Conservation (phyloP, 2,329 filamentous ascomycete genomes). For the Cryphonectria radicalis region DNA sequence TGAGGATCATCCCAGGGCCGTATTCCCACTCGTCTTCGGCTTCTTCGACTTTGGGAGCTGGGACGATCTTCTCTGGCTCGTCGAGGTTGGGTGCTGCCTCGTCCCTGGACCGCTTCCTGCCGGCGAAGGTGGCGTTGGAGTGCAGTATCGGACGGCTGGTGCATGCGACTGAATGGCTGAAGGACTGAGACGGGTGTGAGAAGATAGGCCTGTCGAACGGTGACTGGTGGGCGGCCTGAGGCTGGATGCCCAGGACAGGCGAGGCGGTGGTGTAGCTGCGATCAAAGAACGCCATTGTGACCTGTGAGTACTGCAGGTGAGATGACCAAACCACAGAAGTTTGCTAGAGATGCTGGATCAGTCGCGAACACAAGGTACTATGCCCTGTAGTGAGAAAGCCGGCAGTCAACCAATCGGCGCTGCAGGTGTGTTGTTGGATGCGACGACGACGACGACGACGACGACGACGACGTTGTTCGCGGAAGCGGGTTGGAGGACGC, state of each 20-base stretch:
- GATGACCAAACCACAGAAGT: constrained; percentile 30
- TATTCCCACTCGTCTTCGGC: constrained; percentile 70
- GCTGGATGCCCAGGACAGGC: constrained; percentile 53
- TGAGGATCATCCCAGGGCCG: constrained; percentile 73
- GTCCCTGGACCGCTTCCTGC: constrained; percentile 77
- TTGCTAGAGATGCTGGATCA: constrained; percentile 35
- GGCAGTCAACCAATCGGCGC: constrained; percentile 21
- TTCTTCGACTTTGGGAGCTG: constrained; percentile 52
- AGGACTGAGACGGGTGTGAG: constrained; percentile 44
- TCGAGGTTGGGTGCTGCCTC: constrained; percentile 72
- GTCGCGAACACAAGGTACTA: constrained; percentile 24
- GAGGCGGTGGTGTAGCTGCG: constrained; percentile 46
- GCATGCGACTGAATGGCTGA: constrained; percentile 41
- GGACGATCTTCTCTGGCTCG: constrained; percentile 53
- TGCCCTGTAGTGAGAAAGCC: constrained; percentile 23
- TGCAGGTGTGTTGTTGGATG: constrained; percentile 15
- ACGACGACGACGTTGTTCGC: constrained; percentile 30
- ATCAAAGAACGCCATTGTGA: constrained; percentile 50
- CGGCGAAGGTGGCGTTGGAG: constrained; percentile 48
- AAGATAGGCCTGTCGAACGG: constrained; percentile 46
- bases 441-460: not conserved
- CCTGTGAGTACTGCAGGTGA: constrained; percentile 33
- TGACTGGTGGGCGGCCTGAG: constrained; percentile 47
- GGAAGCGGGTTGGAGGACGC: constrained; percentile 14
- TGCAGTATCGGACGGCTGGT: constrained; percentile 36